phyloP scores from a whole-genome alignment of 2,329 filamentous ascomycete species.

The Colletotrichum siamense region DNA sequence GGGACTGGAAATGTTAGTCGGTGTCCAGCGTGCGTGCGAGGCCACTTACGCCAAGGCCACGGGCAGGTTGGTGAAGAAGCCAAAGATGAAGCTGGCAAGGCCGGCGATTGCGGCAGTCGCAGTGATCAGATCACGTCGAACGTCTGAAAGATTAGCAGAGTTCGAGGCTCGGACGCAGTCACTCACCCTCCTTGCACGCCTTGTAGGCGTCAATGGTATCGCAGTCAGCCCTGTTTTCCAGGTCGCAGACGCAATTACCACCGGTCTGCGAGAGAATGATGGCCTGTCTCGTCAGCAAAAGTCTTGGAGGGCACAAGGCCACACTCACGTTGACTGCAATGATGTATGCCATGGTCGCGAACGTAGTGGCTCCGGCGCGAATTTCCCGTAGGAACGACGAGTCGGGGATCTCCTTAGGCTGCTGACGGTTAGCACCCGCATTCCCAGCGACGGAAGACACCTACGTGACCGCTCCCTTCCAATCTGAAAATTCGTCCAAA shows the following conservation, averaged over 20 bases:
- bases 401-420: conserved; percentile 72
- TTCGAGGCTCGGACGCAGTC: neutral
- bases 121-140: conserved; percentile 81
- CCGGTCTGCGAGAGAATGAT: conserved; percentile 78
- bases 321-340: conserved; percentile 71
- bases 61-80: conserved; percentile 81
- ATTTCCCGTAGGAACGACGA: conserved; percentile 79
- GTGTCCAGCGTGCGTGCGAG: neutral
- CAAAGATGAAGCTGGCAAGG: conserved; percentile 77
- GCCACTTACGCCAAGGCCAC: conserved; percentile 73
- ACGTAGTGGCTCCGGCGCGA: conserved; percentile 80
- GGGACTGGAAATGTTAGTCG: conserved; percentile 48
- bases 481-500: conserved; percentile 70
- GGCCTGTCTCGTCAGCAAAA: conserved; percentile 49
- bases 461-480: conserved; percentile 72
- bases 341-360: conserved; percentile 85
- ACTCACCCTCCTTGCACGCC: conserved; percentile 52
- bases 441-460: conserved; percentile 7
- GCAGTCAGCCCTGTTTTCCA: conserved; percentile 50
- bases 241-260: conserved; percentile 74
- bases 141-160: conserved; percentile 38
- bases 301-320: neutral
- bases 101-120: conserved; percentile 83
- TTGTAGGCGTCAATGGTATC: conserved; percentile 49
- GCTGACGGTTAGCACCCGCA: neutral